Evolutionary conservation across 257 asterid genomes (phyloP).

Genomic region (Capsicum chinense): DNA sequence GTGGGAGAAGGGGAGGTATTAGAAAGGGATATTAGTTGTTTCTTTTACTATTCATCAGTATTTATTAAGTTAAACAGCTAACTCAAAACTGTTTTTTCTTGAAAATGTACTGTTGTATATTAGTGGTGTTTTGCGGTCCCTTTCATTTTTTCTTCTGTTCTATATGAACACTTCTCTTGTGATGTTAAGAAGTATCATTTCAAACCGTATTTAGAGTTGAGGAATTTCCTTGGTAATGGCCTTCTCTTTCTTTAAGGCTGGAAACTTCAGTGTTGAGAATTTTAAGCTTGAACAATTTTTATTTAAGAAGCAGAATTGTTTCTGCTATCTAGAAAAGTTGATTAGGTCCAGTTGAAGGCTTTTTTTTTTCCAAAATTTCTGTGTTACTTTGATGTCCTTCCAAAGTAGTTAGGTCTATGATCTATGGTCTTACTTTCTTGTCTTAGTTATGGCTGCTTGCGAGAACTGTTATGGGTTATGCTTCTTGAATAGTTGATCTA

Average conservation of each 20-base stretch:
- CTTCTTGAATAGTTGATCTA: slow-evolving; percentile 6
- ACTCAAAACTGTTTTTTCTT: not conserved
- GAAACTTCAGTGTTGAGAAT: not conserved
- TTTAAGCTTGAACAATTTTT: slow-evolving; percentile 4
- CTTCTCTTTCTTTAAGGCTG: slow-evolving; percentile 8
- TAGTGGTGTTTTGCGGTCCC: slow-evolving; percentile 1
- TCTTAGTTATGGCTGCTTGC: slow-evolving; percentile 8
- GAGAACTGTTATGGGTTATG: not conserved
- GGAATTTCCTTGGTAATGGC: not conserved
- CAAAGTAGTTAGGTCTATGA: not conserved
- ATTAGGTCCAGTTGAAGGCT: not conserved
- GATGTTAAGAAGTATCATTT: not conserved
- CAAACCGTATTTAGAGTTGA: not conserved
- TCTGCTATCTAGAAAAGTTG: not conserved
- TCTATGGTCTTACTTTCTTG: slow-evolving; percentile 4
- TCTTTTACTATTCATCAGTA: not conserved
- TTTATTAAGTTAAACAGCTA: not conserved
- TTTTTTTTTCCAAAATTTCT: not conserved
- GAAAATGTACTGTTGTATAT: not conserved
- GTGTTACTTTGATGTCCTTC: not conserved
- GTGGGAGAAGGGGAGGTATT: not conserved
- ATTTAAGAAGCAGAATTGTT: not conserved
- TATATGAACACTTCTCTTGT: not conserved
- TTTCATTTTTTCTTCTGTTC: not conserved
- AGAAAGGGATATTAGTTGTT: not conserved